phyloP scores from a whole-genome alignment of 768 basidiomycete species.

The Pulveroboletus sp. region DNA sequence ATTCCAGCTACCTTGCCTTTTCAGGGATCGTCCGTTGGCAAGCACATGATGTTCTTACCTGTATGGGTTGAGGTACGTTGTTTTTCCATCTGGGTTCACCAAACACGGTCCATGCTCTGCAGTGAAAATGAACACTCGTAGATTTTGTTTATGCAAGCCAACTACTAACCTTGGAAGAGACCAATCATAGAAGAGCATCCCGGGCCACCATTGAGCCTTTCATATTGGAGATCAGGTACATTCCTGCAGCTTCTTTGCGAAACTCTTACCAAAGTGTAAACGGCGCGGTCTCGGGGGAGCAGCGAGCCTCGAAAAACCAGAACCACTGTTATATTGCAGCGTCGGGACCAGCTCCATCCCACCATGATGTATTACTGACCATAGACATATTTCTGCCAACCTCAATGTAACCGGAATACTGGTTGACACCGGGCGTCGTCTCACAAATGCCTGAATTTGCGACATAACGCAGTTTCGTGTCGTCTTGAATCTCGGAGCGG shows the following conservation, averaged over 20 bases:
- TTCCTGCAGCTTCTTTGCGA: background rate
- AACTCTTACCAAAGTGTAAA: constrained; percentile 57
- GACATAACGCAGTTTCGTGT: constrained; percentile 45
- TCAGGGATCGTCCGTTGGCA: background rate
- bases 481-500: constrained; percentile 17
- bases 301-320: constrained; percentile 70
- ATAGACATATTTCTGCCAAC: constrained; percentile 57
- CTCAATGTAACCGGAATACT: constrained; percentile 62
- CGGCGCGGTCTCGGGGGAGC: constrained; percentile 57
- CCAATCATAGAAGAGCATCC: constrained; percentile 66
- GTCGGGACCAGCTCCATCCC: constrained; percentile 3
- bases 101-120: constrained; percentile 65
- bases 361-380: constrained; percentile 36
- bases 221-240: background rate
- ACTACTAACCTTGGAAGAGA: constrained; percentile 52
- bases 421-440: constrained; percentile 57
- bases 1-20: constrained; percentile 54
- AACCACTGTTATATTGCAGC: constrained; percentile 49
- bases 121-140: background rate
- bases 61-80: constrained; percentile 59
- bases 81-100: constrained; percentile 52
- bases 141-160: too few relatives aligned
- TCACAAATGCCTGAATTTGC: constrained; percentile 63
- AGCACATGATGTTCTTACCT: constrained; percentile 36
- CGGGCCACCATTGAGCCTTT: constrained; percentile 60